Percentiles rank a stretch among this genome's conserved stretches.
These are phyloP conservation scores for Catharanthus roseus DNA, from an alignment of 257 asterid genomes.

Conservation along the genomic window DNA sequence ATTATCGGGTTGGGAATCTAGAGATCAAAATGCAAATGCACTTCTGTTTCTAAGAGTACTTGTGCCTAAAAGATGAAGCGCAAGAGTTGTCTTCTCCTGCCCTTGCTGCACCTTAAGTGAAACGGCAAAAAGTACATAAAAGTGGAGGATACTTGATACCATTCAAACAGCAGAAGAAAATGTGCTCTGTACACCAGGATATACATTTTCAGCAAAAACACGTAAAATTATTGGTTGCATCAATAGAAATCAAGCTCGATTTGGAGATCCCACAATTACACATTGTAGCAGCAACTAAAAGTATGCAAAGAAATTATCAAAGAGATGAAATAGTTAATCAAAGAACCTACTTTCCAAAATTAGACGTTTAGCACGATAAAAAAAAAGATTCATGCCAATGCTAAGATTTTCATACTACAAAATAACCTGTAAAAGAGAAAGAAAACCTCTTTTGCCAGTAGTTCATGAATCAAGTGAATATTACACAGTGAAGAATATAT, in stretches of 20 bases:
- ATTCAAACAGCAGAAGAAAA: neutral
- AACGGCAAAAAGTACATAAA: neutral
- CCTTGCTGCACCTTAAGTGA: neutral
- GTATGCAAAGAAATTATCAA: no score
- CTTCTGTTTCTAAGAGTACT: neutral
- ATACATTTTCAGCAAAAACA: neutral
- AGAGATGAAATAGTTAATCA: no score
- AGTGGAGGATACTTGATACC: neutral
- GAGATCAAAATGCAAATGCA: neutral
- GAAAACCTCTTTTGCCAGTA: slow-evolving; percentile 5
- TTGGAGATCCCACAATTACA: neutral
- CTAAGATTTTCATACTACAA: slow-evolving; percentile 9
- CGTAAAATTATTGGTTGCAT: neutral
- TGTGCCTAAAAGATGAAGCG: neutral
- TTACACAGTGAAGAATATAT: slow-evolving; percentile 16
- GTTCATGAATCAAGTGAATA: slow-evolving; percentile 19
- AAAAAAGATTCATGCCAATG: neutral
- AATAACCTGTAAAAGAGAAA: slow-evolving; percentile 9
- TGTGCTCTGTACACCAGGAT: neutral
- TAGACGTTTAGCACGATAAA: neutral
- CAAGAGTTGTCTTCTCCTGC: neutral
- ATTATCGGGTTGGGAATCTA: neutral
- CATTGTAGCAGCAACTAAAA: neutral
- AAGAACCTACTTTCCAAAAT: neutral
- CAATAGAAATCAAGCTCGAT: slow-evolving; percentile 1